Base-by-base conservation (phyloP, 2,329 filamentous ascomycete species). In the Fusarium sp. region DNA sequence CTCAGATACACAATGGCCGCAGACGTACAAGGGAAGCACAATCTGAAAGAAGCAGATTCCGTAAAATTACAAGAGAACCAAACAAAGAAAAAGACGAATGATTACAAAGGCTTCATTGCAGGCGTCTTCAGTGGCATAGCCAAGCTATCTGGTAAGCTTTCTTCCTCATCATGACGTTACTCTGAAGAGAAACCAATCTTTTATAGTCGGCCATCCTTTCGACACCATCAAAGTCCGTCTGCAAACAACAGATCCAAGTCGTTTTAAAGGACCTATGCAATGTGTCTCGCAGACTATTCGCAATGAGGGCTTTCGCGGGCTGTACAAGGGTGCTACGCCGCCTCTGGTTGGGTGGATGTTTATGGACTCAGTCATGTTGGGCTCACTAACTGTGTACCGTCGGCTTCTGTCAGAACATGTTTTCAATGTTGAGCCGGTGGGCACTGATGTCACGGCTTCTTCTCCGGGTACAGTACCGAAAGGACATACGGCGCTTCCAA, bases 291-390 rank as follows among this genome's bases (percentile, higher is more conserved):
- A 95, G 79, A 99, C 96, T 12, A 71, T 98, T 28, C 89, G 91
- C 64, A 91, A 94, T 77, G 96, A 99, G 80, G 95, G 95, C 49
- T 81, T 97, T 48, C 82, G 86, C 52, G 96, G 93, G 5, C 84
- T 99, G 43, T 99, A 98, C 86, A 99, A 98, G 83, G 94, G 95
- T 75, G 94, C 94, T 13, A 93, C 92, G 28, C 95, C 95, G 58
- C 96, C 96, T 54, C 84, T 98, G 50, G 89, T 98, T 53, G 96
- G 96, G 74, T 98, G 96, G 96, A 97, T 98, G 92, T 93, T 97
- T 76, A 98, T 98, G 95, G 96, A 99, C 83, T 87, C 84, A 43
- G 79, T 90, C 62, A 97, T 98, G 94, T 87, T 98, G 34, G 96
- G 96, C 43, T 97, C 93, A 19, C 84, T 99, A 71, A 97, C 92